These are phyloP conservation scores for Boletus fagicola DNA, from an alignment of 768 basidiomycete genomes.

Conservation along the genomic window DNA sequence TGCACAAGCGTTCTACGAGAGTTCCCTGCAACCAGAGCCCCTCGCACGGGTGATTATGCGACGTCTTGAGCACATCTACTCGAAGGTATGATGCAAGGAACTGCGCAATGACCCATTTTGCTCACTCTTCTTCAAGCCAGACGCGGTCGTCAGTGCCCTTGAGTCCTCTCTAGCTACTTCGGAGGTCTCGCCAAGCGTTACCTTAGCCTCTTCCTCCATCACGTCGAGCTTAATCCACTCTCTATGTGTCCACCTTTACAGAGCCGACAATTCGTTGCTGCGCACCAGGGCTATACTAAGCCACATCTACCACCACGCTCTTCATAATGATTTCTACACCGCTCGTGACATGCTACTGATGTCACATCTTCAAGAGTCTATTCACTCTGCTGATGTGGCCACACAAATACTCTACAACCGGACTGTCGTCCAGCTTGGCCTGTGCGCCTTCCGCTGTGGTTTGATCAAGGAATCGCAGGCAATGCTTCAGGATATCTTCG, in stretches of 20 bases:
- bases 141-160: conserved; percentile 86
- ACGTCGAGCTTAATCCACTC: conserved; percentile 82
- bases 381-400: conserved; percentile 92
- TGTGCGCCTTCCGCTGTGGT: conserved; percentile 95
- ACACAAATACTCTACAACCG: conserved; percentile 99
- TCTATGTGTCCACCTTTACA: conserved; percentile 91
- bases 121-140: conserved; percentile 59
- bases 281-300: conserved; percentile 96
- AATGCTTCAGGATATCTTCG: conserved; percentile 92
- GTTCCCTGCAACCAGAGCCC: conserved; percentile 70
- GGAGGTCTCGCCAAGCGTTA: conserved; percentile 60
- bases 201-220: conserved; percentile 50
- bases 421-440: conserved; percentile 93
- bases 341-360: conserved; percentile 98
- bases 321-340: conserved; percentile 95
- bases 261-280: conserved; percentile 83
- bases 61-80: conserved; percentile 95
- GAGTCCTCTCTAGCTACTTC: conserved; percentile 65
- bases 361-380: conserved; percentile 97
- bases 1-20: conserved; percentile 92
- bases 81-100: conserved; percentile 60
- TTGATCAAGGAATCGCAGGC: conserved; percentile 92
- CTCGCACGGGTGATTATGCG: conserved; percentile 90
- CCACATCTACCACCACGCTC: conserved; percentile 96
- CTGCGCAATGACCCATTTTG: background rate